Conservation (phyloP, 2,329 filamentous ascomycete species). For the Tolypocladium endophyticum region DNA sequence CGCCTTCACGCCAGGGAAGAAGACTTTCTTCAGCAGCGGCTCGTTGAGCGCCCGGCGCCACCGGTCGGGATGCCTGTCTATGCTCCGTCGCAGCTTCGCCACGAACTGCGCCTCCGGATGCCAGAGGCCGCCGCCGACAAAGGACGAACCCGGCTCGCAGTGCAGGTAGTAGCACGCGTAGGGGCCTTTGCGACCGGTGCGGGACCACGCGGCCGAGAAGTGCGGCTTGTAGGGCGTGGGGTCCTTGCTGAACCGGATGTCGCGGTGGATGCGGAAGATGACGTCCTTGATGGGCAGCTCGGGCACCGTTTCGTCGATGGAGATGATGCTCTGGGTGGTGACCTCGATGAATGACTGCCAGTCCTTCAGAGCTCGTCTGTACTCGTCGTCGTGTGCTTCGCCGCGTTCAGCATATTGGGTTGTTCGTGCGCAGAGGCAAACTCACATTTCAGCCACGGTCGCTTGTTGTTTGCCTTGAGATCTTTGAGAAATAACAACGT, state of each 20-base stretch:
- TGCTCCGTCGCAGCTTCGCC: constrained; percentile 56
- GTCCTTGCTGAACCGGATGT: constrained; percentile 75
- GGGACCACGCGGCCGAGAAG: constrained; percentile 78
- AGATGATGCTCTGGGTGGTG: constrained; percentile 59
- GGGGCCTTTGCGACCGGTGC: constrained; percentile 76
- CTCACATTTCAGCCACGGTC: constrained; percentile 48
- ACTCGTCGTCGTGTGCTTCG: constrained; percentile 69
- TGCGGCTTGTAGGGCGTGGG: constrained; percentile 84
- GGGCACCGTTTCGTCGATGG: constrained; percentile 71
- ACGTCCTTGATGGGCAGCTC: constrained; percentile 80
- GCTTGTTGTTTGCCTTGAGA: constrained; percentile 48
- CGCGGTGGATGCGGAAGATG: constrained; percentile 78
- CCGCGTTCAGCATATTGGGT: neutral
- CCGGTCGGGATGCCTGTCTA: constrained; percentile 61
- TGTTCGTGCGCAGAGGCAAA: neutral
- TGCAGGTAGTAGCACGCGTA: constrained; percentile 88
- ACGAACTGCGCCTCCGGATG: constrained; percentile 60
- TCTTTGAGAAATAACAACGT: constrained; percentile 48
- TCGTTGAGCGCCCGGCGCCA: constrained; percentile 59
- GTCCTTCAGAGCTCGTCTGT: constrained; percentile 66
- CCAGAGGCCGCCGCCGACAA: constrained; percentile 77
- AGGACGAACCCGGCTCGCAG: constrained; percentile 59
- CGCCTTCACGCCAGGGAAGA: constrained; percentile 38
- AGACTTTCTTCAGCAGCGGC: constrained; percentile 49
- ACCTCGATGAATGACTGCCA: constrained; percentile 70